These are phyloP conservation scores for Ogataea trehalophila DNA, from an alignment of 805 yeast genomes.

Conservation along the genomic window DNA sequence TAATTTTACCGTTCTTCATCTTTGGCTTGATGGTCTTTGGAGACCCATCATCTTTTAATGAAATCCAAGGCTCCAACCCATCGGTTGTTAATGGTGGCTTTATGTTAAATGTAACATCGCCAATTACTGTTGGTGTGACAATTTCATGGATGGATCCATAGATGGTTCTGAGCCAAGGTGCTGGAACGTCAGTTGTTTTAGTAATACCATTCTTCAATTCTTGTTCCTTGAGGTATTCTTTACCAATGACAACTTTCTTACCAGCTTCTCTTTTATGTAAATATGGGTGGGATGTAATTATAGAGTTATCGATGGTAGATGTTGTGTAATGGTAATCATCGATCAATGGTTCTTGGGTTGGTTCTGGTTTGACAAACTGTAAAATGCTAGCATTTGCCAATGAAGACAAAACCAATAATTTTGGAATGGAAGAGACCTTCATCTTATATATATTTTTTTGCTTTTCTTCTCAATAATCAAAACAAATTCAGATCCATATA, in stretches of 20 bases:
- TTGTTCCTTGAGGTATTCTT: constrained; percentile 22
- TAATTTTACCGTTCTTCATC: constrained; percentile 64
- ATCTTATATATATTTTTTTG: too few relatives aligned
- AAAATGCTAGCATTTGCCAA: constrained; percentile 1
- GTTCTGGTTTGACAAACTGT: not conserved
- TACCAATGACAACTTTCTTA: constrained; percentile 24
- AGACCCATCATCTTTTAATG: constrained; percentile 67
- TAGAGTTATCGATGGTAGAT: not conserved
- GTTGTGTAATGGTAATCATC: not conserved
- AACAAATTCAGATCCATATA: too few relatives aligned
- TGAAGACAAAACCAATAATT: not conserved
- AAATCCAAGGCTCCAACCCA: constrained; percentile 77
- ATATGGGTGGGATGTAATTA: not conserved
- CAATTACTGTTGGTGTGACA: constrained; percentile 59
- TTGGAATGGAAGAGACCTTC: too few relatives aligned
- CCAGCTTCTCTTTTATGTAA: constrained; percentile 3
- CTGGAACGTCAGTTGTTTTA: constrained; percentile 33
- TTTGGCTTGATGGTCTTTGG: constrained; percentile 80
- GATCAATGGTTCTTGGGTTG: not conserved
- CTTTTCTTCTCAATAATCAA: too few relatives aligned
- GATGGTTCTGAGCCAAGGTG: constrained; percentile 73
- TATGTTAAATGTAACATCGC: constrained; percentile 57
- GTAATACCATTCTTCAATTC: constrained; percentile 4
- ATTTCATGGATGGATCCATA: constrained; percentile 51
- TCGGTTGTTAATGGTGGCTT: constrained; percentile 65